Conservation (phyloP, 495 filamentous ascomycete genomes). For the Gamarada debralockiae region DNA sequence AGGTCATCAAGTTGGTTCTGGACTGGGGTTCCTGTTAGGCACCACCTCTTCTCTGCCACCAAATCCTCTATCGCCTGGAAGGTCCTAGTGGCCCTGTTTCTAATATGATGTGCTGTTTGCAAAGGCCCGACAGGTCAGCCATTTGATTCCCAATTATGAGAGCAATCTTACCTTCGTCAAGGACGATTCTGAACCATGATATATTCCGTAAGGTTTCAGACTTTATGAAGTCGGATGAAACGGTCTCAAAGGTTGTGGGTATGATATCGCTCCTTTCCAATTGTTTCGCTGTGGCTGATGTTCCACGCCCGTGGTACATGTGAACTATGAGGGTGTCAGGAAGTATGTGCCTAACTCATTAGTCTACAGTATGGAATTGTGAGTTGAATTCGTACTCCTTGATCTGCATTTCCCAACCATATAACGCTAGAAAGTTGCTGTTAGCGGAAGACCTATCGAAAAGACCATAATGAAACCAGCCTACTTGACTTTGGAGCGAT, state of each 20-base stretch:
- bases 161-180: constrained; percentile 62
- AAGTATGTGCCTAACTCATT: no score
- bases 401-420: no score
- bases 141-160: not conserved
- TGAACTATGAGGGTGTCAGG: no score
- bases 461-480: constrained; percentile 74
- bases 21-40: constrained; percentile 74
- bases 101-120: constrained; percentile 56
- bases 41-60: constrained; percentile 71
- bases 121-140: no score
- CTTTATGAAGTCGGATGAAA: constrained; percentile 15
- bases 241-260: constrained; percentile 63
- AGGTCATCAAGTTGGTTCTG: constrained; percentile 47
- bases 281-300: no score
- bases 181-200: constrained; percentile 75
- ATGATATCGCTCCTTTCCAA: no score
- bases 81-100: constrained; percentile 68
- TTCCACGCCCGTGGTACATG: no score
- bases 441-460: no score
- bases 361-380: no score
- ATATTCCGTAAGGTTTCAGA: constrained; percentile 51
- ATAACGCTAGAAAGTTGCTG: no score
- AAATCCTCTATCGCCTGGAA: constrained; percentile 61
- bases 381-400: no score
- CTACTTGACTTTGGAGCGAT: no score